Conservation (phyloP, 805 yeast species). For the baker's yeast (Saccharomyces cerevisiae) region DNA sequence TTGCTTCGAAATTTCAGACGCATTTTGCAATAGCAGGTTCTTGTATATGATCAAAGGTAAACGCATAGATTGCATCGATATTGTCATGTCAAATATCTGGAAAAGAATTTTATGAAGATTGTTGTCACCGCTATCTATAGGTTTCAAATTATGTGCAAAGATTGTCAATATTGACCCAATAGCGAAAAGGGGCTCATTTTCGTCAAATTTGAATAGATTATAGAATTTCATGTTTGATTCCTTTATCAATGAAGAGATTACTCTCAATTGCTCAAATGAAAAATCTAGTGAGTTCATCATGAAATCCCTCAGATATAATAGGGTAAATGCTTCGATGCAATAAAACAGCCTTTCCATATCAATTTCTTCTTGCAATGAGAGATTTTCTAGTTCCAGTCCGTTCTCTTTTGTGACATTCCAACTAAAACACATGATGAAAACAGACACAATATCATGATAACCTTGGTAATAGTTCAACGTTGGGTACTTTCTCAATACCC, state of each 20-base stretch:
- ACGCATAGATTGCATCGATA: slow-evolving; percentile 48
- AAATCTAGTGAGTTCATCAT: slow-evolving; percentile 66
- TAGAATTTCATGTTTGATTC: slow-evolving; percentile 40
- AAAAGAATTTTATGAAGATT: slow-evolving; percentile 35
- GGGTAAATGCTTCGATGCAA: slow-evolving; percentile 48
- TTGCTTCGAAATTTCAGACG: slow-evolving; percentile 35
- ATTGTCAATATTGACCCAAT: slow-evolving; percentile 71
- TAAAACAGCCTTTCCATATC: slow-evolving; percentile 31
- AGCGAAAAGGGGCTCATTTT: slow-evolving; percentile 56
- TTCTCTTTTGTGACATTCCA: background rate
- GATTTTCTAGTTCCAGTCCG: background rate
- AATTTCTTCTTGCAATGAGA: background rate
- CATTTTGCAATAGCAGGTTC: slow-evolving; percentile 41
- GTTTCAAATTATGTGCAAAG: slow-evolving; percentile 60
- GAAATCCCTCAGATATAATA: slow-evolving; percentile 69
- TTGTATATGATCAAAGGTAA: slow-evolving; percentile 55
- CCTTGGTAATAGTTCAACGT: slow-evolving; percentile 80
- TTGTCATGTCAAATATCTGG: slow-evolving; percentile 59
- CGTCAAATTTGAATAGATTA: slow-evolving; percentile 26
- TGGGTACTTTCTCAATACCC: slow-evolving; percentile 54
- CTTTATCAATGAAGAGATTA: slow-evolving; percentile 57
- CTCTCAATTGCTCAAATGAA: slow-evolving; percentile 53
- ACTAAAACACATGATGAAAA: slow-evolving; percentile 48
- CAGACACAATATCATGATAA: slow-evolving; percentile 75
- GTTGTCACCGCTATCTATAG: slow-evolving; percentile 24